Percentiles rank a stretch among this genome's conserved stretches.
Evolutionary conservation across 108 stramenopile genomes (phyloP).

Genomic region (Schizochytrium sp.): DNA sequence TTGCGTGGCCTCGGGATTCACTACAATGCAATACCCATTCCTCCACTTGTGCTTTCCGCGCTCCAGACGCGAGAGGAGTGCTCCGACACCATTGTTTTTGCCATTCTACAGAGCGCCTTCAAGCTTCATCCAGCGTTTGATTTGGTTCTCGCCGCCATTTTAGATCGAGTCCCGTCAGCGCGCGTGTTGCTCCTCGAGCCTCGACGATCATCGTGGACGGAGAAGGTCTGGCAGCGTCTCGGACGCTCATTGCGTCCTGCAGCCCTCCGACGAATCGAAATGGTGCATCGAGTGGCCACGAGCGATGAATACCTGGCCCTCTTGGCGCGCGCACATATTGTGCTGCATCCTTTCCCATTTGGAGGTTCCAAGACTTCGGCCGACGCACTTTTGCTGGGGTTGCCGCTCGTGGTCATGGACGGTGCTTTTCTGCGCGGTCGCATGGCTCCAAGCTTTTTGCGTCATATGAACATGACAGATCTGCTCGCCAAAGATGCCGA

Average conservation of each 20-base stretch:
- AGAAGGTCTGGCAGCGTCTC: conserved; percentile 18
- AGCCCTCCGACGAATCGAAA: conserved; percentile 3
- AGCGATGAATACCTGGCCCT: conserved; percentile 28
- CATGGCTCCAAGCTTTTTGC: conserved; percentile 42
- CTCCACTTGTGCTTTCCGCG: conserved; percentile 21
- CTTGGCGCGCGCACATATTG: conserved; percentile 40
- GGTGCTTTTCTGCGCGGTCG: conserved; percentile 52
- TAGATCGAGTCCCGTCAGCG: conserved; percentile 31
- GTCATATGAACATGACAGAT: neutral
- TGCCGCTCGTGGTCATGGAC: conserved; percentile 54
- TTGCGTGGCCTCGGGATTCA: conserved; percentile 57
- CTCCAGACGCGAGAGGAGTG: neutral
- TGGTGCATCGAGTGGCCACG: conserved; percentile 26
- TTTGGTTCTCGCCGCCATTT: conserved; percentile 40
- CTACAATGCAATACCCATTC: conserved; percentile 40
- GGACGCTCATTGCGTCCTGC: neutral
- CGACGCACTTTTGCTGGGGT: conserved; percentile 49
- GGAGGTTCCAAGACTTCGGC: conserved; percentile 59
- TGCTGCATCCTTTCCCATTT: conserved; percentile 68
- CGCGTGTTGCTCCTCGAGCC: conserved; percentile 47
- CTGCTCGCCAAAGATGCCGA: neutral
- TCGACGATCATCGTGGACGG: conserved; percentile 37
- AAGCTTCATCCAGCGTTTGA: conserved; percentile 63
- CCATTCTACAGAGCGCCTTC: conserved; percentile 56
- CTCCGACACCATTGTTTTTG: conserved; percentile 29